Evolutionary conservation across 148 eudicot genomes (phyloP).

Genomic region (Spergularia marina): DNA sequence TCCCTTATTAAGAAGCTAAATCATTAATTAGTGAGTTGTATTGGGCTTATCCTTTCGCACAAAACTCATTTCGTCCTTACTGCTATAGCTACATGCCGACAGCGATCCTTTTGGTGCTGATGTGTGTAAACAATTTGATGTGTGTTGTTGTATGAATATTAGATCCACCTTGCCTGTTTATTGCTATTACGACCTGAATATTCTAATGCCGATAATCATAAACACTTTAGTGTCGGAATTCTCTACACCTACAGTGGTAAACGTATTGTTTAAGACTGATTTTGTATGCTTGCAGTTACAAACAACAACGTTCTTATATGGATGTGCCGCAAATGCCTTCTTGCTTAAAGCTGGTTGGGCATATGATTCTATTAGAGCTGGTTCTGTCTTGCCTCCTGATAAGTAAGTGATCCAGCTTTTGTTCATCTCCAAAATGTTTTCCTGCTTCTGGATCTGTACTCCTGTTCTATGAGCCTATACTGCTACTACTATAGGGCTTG

Average conservation of each 20-base stretch:
- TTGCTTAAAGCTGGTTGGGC: slow-evolving; percentile 73
- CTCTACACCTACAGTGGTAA: not conserved
- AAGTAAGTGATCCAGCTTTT: slow-evolving; percentile 38
- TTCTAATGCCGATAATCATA: too few species aligned
- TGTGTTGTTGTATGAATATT: not conserved
- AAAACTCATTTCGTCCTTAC: not conserved
- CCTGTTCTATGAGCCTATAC: not conserved
- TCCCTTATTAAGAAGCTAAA: not conserved
- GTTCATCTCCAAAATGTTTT: not conserved
- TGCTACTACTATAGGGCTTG: not conserved
- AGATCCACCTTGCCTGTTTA: not conserved
- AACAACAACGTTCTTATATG: slow-evolving; percentile 80
- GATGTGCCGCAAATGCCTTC: slow-evolving; percentile 75
- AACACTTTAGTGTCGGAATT: not conserved
- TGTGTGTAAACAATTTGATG: not conserved
- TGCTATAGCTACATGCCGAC: not conserved
- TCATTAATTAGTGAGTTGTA: not conserved
- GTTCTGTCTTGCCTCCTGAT: slow-evolving; percentile 59
- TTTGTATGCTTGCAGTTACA: slow-evolving; percentile 54
- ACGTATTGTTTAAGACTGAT: slow-evolving; percentile 8
- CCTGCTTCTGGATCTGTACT: slow-evolving; percentile 12
- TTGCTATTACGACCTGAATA: not conserved
- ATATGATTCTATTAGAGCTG: slow-evolving; percentile 62
- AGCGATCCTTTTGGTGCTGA: slow-evolving; percentile 1
- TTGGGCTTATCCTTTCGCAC: not conserved